phyloP scores from a whole-genome alignment of 306 rosid genomes.

The Rubus parviflorus region DNA sequence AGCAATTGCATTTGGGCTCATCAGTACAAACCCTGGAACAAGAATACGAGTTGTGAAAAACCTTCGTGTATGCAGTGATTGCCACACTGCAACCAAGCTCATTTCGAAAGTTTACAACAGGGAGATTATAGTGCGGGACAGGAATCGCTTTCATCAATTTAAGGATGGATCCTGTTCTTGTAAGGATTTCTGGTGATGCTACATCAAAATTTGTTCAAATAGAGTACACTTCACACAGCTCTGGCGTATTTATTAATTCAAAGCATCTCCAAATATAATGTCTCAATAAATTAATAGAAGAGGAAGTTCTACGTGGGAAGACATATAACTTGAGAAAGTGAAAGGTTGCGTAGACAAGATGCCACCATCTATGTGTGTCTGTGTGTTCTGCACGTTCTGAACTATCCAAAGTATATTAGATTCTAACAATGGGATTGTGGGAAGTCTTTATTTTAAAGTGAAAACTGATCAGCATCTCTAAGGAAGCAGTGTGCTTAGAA shows the following conservation, averaged over 20 bases:
- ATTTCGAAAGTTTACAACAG: constrained; percentile 28
- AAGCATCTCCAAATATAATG: neutral
- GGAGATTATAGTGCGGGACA: constrained; percentile 23
- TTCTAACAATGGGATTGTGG: neutral
- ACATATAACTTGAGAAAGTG: neutral
- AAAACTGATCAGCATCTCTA: neutral
- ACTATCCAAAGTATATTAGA: neutral
- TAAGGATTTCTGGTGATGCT: constrained; percentile 32
- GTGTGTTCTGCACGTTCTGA: neutral
- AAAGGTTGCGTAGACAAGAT: neutral
- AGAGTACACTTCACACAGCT: neutral
- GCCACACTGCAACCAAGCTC: constrained; percentile 27
- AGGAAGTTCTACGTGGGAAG: neutral
- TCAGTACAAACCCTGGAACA: constrained; percentile 29
- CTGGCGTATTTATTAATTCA: neutral
- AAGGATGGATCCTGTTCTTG: constrained; percentile 31
- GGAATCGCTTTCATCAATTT: constrained; percentile 19
- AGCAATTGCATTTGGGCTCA: constrained; percentile 34
- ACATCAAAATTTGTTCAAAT: neutral
- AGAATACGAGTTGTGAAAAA: constrained; percentile 30
- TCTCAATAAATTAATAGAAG: neutral
- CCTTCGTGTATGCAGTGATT: constrained; percentile 31
- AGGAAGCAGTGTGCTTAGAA: neutral
- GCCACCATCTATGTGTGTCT: neutral
- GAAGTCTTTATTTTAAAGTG: neutral